These are phyloP conservation scores for Schizothecium vesticola DNA, from an alignment of 495 filamentous ascomycete species.

Conservation along the genomic window DNA sequence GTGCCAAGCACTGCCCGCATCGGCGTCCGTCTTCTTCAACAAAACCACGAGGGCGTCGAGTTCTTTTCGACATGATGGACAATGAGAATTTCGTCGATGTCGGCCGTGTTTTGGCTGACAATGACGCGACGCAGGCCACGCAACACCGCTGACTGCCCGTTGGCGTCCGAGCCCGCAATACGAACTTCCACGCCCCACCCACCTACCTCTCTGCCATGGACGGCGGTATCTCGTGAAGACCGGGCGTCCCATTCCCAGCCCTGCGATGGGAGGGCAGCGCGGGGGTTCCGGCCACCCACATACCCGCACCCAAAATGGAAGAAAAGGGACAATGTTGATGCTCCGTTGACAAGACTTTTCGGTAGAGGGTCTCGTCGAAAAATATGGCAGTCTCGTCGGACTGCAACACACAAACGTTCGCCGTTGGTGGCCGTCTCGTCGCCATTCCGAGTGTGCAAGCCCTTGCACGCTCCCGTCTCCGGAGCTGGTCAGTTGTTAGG, in stretches of 20 bases:
- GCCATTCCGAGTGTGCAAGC: not conserved
- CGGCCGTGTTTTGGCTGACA: not conserved
- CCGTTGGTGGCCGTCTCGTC: not conserved
- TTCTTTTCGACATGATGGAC: not conserved
- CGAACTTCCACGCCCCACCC: not conserved
- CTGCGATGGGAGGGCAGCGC: not conserved
- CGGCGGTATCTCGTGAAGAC: not conserved
- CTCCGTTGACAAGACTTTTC: no score
- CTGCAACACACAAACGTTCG: not conserved
- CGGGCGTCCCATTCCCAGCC: not conserved
- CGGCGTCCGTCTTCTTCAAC: not conserved
- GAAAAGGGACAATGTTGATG: not conserved
- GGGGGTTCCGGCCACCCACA: not conserved
- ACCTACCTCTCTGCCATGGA: not conserved
- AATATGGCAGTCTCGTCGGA: not conserved
- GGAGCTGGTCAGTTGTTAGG: not conserved
- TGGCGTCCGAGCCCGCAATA: not conserved
- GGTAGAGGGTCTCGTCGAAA: no score
- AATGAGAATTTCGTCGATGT: not conserved
- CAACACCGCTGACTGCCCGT: not conserved
- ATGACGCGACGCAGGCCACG: not conserved
- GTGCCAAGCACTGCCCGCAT: not conserved
- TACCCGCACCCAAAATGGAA: no score
- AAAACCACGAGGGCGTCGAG: not conserved
- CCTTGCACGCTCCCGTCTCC: not conserved